phyloP scores from a whole-genome alignment of 768 basidiomycete genomes.

The Kwoniella dendrophila region DNA sequence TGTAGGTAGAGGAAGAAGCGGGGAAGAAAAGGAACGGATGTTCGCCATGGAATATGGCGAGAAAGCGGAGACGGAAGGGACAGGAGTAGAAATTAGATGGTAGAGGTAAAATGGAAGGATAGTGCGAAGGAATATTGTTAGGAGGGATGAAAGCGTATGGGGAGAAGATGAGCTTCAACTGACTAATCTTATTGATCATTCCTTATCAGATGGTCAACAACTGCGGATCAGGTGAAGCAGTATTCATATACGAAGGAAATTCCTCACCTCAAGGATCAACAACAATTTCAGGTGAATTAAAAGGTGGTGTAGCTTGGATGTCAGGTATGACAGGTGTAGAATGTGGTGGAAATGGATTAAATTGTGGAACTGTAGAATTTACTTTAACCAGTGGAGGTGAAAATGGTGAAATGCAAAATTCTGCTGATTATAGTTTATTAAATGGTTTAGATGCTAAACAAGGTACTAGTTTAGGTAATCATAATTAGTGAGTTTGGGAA shows the following conservation, averaged over 20 bases:
- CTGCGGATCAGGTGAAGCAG: slow-evolving; percentile 4
- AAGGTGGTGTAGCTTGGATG: slow-evolving; percentile 10
- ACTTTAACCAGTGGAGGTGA: slow-evolving; percentile 3
- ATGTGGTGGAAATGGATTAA: neutral
- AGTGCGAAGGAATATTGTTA: too few species aligned
- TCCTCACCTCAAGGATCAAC: neutral
- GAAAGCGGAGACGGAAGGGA: too few species aligned
- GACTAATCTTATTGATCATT: neutral
- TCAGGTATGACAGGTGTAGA: neutral
- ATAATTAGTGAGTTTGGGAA: slow-evolving; percentile 9
- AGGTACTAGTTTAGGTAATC: slow-evolving; percentile 5
- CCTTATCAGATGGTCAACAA: slow-evolving; percentile 6
- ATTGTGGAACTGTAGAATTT: slow-evolving; percentile 9
- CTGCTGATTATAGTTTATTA: slow-evolving; percentile 10
- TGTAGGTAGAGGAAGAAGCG: too few species aligned
- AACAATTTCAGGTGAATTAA: neutral
- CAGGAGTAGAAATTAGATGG: too few species aligned
- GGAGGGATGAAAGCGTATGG: too few species aligned
- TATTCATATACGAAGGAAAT: slow-evolving; percentile 2
- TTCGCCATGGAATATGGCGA: too few species aligned
- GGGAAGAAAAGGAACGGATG: too few species aligned
- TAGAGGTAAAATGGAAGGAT: too few species aligned
- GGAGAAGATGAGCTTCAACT: too few species aligned
- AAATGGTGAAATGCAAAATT: too few species aligned
- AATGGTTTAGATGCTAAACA: slow-evolving; percentile 1